Conservation (phyloP, 768 basidiomycete species). For the Suillus variegatus region DNA sequence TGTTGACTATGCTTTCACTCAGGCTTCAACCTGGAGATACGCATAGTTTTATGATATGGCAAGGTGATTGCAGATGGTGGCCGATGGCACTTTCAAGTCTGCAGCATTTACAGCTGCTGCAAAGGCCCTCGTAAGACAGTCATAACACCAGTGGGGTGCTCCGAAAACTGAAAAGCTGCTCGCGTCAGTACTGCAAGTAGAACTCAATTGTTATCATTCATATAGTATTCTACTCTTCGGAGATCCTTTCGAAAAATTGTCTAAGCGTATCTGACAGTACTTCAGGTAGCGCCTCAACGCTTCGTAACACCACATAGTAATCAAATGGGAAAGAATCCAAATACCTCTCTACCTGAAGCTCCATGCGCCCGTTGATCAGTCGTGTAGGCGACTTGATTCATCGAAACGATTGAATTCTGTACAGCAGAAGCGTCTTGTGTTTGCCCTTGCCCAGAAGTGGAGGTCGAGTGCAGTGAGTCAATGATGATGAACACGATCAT, state of each 20-base stretch:
- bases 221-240: slow-evolving; percentile 53
- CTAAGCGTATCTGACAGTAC: slow-evolving; percentile 85
- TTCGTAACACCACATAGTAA: slow-evolving; percentile 91
- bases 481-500: slow-evolving; percentile 97
- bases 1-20: not conserved
- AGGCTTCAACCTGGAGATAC: not conserved
- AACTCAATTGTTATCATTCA: too few relatives aligned
- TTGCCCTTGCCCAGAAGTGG: slow-evolving; percentile 17
- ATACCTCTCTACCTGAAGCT: slow-evolving; percentile 86
- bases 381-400: slow-evolving; percentile 86
- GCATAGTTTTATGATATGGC: too few relatives aligned
- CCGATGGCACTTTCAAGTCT: too few relatives aligned
- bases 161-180: too few relatives aligned
- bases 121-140: too few relatives aligned
- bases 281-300: slow-evolving; percentile 89
- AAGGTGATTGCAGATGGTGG: not conserved
- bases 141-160: too few relatives aligned
- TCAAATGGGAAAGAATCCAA: slow-evolving; percentile 98
- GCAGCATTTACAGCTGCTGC: too few relatives aligned
- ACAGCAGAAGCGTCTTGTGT: slow-evolving; percentile 20
- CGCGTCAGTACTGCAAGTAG: not conserved
- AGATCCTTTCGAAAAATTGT: slow-evolving; percentile 88
- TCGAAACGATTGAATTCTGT: slow-evolving; percentile 83
- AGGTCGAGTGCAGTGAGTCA: slow-evolving; percentile 74
- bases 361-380: slow-evolving; percentile 63